phyloP scores from a whole-genome alignment of 805 yeast genomes.

The Barnettozyma populi region DNA sequence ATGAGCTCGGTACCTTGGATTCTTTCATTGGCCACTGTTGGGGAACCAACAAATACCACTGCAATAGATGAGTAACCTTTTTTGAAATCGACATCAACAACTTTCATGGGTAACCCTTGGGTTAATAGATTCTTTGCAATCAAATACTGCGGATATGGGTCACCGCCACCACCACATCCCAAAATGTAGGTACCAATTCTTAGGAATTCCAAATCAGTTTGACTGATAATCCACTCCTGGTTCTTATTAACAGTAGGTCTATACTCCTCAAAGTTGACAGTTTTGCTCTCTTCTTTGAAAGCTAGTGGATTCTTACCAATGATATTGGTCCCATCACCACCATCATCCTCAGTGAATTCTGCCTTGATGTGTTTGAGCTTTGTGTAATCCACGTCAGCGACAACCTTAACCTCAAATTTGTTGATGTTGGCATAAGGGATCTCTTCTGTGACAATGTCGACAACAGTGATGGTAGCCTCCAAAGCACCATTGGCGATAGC shows the following conservation, averaged over 20 bases:
- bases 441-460: conserved; percentile 26
- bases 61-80: conserved; percentile 15
- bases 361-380: conserved; percentile 13
- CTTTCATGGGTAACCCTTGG: conserved; percentile 30
- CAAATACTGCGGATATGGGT: conserved; percentile 37
- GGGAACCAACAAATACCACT: conserved; percentile 41
- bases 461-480: conserved; percentile 22
- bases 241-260: conserved; percentile 12
- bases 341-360: conserved; percentile 4
- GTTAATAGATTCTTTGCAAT: conserved; percentile 30
- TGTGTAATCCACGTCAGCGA: conserved; percentile 41
- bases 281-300: conserved; percentile 21
- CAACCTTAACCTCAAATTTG: conserved; percentile 33
- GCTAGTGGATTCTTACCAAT: conserved; percentile 13
- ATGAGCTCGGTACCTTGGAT: conserved; percentile 34
- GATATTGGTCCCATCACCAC: not conserved
- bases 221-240: conserved; percentile 24
- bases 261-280: conserved; percentile 22
- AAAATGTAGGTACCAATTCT: conserved; percentile 42
- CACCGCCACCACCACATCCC: conserved; percentile 50
- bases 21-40: conserved; percentile 42
- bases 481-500: conserved; percentile 26
- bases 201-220: conserved; percentile 35
- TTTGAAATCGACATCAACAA: conserved; percentile 29
- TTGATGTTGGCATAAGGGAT: conserved; percentile 30